Evolutionary conservation across 1,284 basidiomycete genomes (phyloP).

Genomic region (Sanghuangporus baumii): DNA sequence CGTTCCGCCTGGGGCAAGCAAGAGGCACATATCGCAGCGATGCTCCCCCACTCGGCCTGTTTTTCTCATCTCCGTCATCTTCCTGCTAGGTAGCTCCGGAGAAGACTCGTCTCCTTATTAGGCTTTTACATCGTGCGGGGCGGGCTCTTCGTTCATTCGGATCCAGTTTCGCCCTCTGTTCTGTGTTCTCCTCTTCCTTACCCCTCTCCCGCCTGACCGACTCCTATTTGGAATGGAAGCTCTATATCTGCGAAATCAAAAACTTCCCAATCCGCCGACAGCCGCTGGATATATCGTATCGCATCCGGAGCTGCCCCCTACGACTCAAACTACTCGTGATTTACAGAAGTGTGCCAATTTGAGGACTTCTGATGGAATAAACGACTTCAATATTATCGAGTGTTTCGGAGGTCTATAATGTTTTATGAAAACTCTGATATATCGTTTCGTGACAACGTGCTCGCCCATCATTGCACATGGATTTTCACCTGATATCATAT

Average conservation of each 20-base stretch:
- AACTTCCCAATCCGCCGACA: neutral
- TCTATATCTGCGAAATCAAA: neutral
- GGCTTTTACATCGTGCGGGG: neutral
- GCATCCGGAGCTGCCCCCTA: neutral
- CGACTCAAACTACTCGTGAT: neutral
- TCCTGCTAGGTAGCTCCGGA: neutral
- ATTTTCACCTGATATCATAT: neutral
- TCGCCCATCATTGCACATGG: neutral
- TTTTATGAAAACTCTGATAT: neutral
- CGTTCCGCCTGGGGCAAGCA: neutral
- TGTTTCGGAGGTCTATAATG: neutral
- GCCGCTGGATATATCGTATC: neutral
- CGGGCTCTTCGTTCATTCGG: neutral
- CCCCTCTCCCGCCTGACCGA: neutral
- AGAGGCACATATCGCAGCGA: neutral
- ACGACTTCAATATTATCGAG: neutral
- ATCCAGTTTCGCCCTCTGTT: neutral
- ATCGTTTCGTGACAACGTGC: neutral
- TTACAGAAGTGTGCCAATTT: neutral
- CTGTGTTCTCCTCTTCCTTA: neutral
- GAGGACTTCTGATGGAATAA: neutral
- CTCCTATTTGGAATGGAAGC: neutral
- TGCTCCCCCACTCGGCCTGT: conserved; percentile 5
- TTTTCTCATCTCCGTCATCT: conserved; percentile 3
- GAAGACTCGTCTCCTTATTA: neutral